Conservation (phyloP, 495 filamentous ascomycete species). For the Penicillium longicatenatum region DNA sequence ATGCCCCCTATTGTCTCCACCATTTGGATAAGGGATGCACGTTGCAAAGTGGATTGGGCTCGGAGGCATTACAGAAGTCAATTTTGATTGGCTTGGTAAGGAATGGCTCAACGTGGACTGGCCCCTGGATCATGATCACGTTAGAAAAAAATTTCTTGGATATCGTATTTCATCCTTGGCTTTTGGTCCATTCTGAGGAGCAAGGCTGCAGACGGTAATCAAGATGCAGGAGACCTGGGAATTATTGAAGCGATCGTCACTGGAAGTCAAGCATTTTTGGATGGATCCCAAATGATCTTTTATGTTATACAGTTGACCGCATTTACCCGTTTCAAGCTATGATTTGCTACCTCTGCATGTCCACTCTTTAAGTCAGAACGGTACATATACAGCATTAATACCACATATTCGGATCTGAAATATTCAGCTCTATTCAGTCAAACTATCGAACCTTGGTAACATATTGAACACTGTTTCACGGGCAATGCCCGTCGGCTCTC, state of each 20-base stretch:
- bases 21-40: background rate
- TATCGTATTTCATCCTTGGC: background rate
- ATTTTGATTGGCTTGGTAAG: background rate
- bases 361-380: too few species aligned
- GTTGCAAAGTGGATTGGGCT: background rate
- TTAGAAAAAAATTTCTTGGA: background rate
- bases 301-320: background rate
- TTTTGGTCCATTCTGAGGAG: background rate
- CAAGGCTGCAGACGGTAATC: background rate
- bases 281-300: conserved; percentile 4
- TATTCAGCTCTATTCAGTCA: too few species aligned
- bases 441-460: background rate
- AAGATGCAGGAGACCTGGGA: too few species aligned
- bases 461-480: background rate
- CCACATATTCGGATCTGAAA: background rate
- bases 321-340: background rate
- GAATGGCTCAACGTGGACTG: background rate
- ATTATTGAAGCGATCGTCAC: conserved; percentile 14
- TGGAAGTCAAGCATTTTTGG: conserved; percentile 21
- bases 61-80: background rate
- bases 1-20: background rate
- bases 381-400: background rate
- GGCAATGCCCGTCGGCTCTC: background rate
- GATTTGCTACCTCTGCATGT: too few species aligned
- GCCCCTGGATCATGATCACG: background rate